These are phyloP conservation scores for Ambispora gerdemannii DNA, from an alignment of 192 early-diverging fungal species.

Conservation along the genomic window DNA sequence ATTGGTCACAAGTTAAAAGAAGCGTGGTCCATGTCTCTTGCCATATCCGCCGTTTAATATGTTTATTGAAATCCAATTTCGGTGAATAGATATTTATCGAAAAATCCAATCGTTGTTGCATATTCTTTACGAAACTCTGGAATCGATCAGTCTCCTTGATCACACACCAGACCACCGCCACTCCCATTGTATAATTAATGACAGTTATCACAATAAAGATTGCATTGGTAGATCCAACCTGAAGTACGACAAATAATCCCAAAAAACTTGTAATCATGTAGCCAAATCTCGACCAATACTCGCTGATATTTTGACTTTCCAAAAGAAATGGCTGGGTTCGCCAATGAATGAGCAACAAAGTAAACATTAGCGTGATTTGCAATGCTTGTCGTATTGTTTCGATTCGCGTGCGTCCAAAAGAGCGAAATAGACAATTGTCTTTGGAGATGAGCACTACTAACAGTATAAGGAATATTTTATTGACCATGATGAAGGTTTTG, in stretches of 20 bases:
- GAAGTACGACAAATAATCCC: constrained; percentile 52
- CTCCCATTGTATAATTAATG: constrained; percentile 36
- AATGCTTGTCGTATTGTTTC: constrained; percentile 47
- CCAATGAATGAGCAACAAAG: constrained; percentile 55
- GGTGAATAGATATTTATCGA: constrained; percentile 50
- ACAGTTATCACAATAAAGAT: constrained; percentile 46
- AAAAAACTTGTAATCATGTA: constrained; percentile 45
- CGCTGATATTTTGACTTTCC: constrained; percentile 52
- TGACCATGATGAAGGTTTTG: constrained; percentile 54
- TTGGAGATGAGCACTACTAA: constrained; percentile 49
- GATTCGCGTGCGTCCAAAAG: constrained; percentile 42
- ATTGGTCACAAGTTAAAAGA: constrained; percentile 54
- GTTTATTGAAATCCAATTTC: constrained; percentile 39
- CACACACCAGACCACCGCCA: constrained; percentile 43
- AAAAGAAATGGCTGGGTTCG: constrained; percentile 58
- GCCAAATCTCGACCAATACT: constrained; percentile 45
- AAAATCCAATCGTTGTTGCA: constrained; percentile 48
- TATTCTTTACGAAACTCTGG: constrained; percentile 40
- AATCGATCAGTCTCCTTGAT: constrained; percentile 42
- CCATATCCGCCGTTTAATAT: constrained; percentile 57
- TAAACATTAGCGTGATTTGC: constrained; percentile 47
- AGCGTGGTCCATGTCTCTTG: constrained; percentile 69
- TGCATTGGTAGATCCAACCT: constrained; percentile 44
- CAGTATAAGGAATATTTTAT: constrained; percentile 51
- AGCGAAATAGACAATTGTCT: constrained; percentile 60